Conservation (phyloP, 306 rosid genomes). For the Echinosophora koreensis region DNA sequence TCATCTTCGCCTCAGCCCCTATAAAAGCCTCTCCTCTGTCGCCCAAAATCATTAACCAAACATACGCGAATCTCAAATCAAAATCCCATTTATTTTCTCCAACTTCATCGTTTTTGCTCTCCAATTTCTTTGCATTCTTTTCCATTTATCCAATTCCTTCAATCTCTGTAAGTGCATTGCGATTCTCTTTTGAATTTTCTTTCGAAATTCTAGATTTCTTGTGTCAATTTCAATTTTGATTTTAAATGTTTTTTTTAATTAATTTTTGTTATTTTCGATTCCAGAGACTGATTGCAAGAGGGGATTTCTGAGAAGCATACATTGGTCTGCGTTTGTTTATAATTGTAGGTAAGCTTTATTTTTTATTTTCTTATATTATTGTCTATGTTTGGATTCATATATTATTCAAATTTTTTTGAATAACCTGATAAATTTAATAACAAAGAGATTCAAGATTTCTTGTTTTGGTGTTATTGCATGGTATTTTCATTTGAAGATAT, state of each 20-base stretch:
- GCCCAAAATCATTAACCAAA: background rate
- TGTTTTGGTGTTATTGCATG: background rate
- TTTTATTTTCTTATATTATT: background rate
- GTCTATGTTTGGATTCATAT: background rate
- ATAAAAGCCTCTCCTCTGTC: constrained; percentile 5
- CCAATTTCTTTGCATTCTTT: background rate
- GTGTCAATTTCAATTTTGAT: background rate
- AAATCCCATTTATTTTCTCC: background rate
- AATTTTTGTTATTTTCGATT: constrained; percentile 20
- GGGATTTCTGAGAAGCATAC: background rate
- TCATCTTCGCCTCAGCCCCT: background rate
- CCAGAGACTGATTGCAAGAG: constrained; percentile 7
- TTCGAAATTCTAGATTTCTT: background rate
- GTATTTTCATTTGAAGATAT: background rate
- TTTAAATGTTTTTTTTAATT: background rate
- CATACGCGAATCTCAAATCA: background rate
- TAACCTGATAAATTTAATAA: background rate
- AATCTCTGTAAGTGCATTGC: constrained; percentile 36
- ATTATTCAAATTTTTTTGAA: background rate
- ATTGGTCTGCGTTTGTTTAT: background rate
- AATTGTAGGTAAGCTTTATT: constrained; percentile 25
- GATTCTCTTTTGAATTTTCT: background rate
- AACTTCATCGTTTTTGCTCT: background rate
- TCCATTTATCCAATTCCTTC: background rate
- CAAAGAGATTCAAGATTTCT: background rate